phyloP scores from a whole-genome alignment of 202 grass and related monocot species.

The Carex sylvatica region DNA sequence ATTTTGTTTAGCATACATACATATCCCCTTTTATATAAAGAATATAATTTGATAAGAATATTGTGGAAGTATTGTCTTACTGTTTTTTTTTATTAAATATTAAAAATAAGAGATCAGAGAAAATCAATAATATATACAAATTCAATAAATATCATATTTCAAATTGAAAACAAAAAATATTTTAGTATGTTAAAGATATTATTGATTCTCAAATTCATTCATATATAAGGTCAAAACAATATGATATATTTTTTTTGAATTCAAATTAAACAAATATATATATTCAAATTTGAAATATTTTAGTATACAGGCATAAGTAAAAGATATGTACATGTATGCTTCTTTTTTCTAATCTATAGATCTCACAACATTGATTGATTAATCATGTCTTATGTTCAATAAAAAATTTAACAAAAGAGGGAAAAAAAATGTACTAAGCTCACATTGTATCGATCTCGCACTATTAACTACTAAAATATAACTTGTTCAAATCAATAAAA shows the following conservation, averaged over 20 bases:
- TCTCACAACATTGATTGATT: neutral
- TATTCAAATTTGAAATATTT: neutral
- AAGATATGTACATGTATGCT: neutral
- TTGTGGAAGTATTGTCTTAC: too few relatives aligned
- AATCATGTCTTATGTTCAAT: neutral
- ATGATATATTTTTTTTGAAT: neutral
- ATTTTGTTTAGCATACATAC: too few relatives aligned
- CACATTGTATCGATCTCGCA: neutral
- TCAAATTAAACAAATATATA: neutral
- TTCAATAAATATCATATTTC: too few relatives aligned
- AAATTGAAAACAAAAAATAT: too few relatives aligned
- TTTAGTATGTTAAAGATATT: too few relatives aligned
- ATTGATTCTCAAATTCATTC: too few relatives aligned
- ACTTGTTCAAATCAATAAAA: conserved; percentile 7
- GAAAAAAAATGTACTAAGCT: neutral
- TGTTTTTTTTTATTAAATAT: too few relatives aligned
- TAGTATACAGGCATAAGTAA: neutral
- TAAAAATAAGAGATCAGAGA: too few relatives aligned
- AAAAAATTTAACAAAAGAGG: conserved; percentile 2
- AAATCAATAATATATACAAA: too few relatives aligned
- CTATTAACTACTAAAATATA: neutral
- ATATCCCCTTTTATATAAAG: too few relatives aligned
- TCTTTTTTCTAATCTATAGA: neutral
- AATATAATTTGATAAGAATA: too few relatives aligned
- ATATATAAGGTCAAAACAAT: too few relatives aligned